Conservation (phyloP, 768 basidiomycete genomes). For the Calvatia gigantea region DNA sequence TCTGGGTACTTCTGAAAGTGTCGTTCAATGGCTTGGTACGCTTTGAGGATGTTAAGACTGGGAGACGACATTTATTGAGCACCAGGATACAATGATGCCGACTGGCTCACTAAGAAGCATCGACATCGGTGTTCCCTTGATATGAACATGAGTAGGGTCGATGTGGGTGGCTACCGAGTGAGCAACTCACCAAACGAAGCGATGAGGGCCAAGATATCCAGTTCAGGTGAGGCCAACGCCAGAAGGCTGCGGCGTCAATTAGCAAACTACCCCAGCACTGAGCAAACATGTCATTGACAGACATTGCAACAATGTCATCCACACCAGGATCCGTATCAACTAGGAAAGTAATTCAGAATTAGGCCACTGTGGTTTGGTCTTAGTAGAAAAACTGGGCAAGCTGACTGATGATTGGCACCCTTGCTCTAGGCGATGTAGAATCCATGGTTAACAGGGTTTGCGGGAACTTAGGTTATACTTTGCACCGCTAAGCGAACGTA, state of each 20-base stretch:
- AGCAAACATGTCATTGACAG: slow-evolving; percentile 23
- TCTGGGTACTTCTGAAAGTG: slow-evolving; percentile 56
- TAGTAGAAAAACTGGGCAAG: neutral
- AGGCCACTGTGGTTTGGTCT: neutral
- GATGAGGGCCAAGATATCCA: slow-evolving; percentile 74
- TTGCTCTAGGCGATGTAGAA: slow-evolving; percentile 14
- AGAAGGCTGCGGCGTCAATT: slow-evolving; percentile 45
- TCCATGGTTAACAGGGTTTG: neutral
- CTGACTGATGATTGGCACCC: slow-evolving; percentile 68
- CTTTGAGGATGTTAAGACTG: slow-evolving; percentile 72
- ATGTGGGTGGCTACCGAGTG: neutral
- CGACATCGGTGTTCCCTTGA: slow-evolving; percentile 68
- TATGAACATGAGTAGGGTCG: neutral
- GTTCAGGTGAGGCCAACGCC: slow-evolving; percentile 79
- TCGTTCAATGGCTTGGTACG: slow-evolving; percentile 62
- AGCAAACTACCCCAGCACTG: neutral
- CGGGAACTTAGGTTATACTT: too few relatives aligned
- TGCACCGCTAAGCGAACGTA: too few relatives aligned
- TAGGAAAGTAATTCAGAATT: slow-evolving; percentile 21
- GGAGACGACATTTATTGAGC: neutral
- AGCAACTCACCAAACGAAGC: slow-evolving; percentile 66
- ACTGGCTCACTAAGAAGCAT: slow-evolving; percentile 54
- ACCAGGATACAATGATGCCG: slow-evolving; percentile 8
- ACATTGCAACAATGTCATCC: slow-evolving; percentile 81
- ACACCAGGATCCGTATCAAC: slow-evolving; percentile 88